phyloP scores from a whole-genome alignment of 371 early-diverging fungal species.

The Zychaea mexicana region DNA sequence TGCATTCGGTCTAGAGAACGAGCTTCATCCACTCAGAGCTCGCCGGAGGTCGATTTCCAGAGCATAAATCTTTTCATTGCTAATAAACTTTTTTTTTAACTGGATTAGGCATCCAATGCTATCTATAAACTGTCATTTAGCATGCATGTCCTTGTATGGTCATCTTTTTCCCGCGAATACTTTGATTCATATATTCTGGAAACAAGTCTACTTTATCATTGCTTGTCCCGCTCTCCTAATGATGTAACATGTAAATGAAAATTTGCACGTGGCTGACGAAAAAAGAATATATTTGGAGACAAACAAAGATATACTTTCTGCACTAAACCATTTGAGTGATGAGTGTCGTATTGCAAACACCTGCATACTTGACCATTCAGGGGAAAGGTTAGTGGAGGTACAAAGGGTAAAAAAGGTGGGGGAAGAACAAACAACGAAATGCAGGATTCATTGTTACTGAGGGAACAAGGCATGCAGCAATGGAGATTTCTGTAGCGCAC shows the following conservation, averaged over 20 bases:
- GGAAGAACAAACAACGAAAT: no score
- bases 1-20: conserved; percentile 15
- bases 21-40: conserved; percentile 11
- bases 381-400: neutral
- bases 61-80: conserved; percentile 1
- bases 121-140: neutral
- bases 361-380: neutral
- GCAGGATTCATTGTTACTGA: no score
- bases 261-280: neutral
- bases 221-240: no score
- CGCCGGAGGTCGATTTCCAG: conserved; percentile 6
- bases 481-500: neutral
- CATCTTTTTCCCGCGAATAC: neutral
- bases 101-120: neutral
- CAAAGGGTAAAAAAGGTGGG: no score
- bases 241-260: neutral
- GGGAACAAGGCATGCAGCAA: no score
- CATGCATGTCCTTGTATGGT: neutral
- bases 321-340: neutral
- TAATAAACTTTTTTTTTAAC: conserved; percentile 1
- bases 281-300: neutral
- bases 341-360: neutral
- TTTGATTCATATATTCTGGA: no score
- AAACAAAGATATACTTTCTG: no score
- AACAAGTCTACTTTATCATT: neutral